phyloP scores from a whole-genome alignment of 2,329 filamentous ascomycete genomes.

The Fusarium longipes region DNA sequence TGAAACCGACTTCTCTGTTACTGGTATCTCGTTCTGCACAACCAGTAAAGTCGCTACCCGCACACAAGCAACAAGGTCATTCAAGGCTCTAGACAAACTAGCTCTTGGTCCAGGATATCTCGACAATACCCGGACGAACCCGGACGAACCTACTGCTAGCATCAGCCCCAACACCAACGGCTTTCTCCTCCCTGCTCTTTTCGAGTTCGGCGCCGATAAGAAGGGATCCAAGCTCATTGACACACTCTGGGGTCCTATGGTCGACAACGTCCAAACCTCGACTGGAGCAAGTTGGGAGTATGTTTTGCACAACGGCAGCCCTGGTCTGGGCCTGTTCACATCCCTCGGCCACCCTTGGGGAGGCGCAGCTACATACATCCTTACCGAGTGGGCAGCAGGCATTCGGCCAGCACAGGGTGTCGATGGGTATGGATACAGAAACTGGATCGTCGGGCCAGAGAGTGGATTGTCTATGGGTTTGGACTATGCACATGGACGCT shows the following conservation, averaged over 20 bases:
- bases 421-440: slow-evolving; percentile 1
- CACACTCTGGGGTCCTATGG: slow-evolving; percentile 9
- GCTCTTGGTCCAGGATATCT: slow-evolving; percentile 4
- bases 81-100: slow-evolving; percentile 5
- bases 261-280: slow-evolving; percentile 2
- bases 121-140: neutral
- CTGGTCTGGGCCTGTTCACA: slow-evolving; percentile 3
- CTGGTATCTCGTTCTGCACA: slow-evolving; percentile 4
- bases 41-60: slow-evolving; percentile 1
- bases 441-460: slow-evolving; percentile 9
- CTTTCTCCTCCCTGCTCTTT: neutral
- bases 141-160: neutral
- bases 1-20: slow-evolving; percentile 10
- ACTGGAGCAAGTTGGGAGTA: slow-evolving; percentile 17
- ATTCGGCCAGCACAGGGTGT: slow-evolving; percentile 1
- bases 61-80: neutral
- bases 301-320: neutral
- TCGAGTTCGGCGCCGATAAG: neutral
- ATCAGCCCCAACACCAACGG: slow-evolving; percentile 21
- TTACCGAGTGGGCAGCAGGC: slow-evolving; percentile 12
- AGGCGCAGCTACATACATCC: slow-evolving; percentile 9
- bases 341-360: slow-evolving; percentile 8
- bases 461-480: slow-evolving; percentile 5
- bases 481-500: neutral
- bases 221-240: slow-evolving; percentile 3